Percentiles rank a stretch among this genome's conserved stretches.
These are phyloP conservation scores for Echinosophora koreensis DNA, from an alignment of 306 rosid species.

Conservation along the genomic window DNA sequence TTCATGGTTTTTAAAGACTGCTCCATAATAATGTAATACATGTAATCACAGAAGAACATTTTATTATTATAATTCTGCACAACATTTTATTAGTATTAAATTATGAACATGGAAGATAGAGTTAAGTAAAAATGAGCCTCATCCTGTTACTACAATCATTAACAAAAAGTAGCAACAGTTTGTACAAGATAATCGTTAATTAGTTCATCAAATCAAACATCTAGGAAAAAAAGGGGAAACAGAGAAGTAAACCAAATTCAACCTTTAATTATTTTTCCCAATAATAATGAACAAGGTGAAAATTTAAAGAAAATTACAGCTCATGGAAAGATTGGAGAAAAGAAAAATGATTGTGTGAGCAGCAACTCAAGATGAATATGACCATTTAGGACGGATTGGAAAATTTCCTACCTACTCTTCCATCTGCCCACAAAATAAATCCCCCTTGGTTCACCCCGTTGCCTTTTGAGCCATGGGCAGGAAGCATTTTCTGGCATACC, in stretches of 20 bases:
- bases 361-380: background rate
- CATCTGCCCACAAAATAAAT: background rate
- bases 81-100: background rate
- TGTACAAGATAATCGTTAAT: background rate
- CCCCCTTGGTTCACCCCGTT: no score
- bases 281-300: background rate
- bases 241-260: conserved; percentile 1
- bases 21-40: background rate
- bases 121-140: background rate
- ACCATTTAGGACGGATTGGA: background rate
- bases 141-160: background rate
- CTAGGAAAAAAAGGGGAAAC: background rate
- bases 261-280: background rate
- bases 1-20: background rate
- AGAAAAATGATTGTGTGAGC: background rate
- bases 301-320: background rate
- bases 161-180: background rate
- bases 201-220: background rate
- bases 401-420: background rate
- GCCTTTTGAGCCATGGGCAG: background rate
- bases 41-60: background rate
- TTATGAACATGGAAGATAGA: background rate
- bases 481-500: conserved; percentile 11
- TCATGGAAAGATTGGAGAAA: background rate
- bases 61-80: no score